These are phyloP conservation scores for Mangifera indica DNA, from an alignment of 345 rosid species.

Conservation along the genomic window DNA sequence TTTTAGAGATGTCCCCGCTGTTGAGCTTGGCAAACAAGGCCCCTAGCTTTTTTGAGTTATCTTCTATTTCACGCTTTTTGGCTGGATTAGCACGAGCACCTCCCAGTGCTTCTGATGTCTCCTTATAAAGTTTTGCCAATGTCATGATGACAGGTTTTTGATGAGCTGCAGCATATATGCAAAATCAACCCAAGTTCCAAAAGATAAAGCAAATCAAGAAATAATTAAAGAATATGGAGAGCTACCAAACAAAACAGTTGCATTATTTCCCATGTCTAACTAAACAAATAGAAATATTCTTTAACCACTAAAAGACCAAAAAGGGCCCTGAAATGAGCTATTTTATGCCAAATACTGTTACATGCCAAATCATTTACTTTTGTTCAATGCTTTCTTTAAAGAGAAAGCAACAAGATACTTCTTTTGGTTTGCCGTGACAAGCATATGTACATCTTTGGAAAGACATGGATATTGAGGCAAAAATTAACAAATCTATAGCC, in stretches of 20 bases:
- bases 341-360: not conserved
- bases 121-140: conserved; percentile 83
- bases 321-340: not conserved
- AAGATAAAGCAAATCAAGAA: not conserved
- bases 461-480: too few relatives aligned
- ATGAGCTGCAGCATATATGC: conserved; percentile 53
- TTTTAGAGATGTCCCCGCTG: conserved; percentile 83
- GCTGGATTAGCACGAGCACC: conserved; percentile 90
- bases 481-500: not conserved
- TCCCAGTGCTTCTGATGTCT: conserved; percentile 94
- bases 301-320: not conserved
- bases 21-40: conserved; percentile 90
- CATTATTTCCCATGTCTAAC: not conserved
- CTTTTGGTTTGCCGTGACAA: not conserved
- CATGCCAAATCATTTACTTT: not conserved
- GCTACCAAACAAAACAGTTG: not conserved
- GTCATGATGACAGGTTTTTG: conserved; percentile 73
- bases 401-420: not conserved
- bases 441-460: not conserved
- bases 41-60: conserved; percentile 86
- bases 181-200: conserved; percentile 10
- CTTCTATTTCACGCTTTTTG: conserved; percentile 94
- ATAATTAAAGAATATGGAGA: not conserved
- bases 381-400: too few relatives aligned
- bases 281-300: not conserved